Percentiles rank a stretch among this genome's conserved stretches.
Conservation (phyloP, 2,329 filamentous ascomycete genomes). For the Penicillium vulpinum region DNA sequence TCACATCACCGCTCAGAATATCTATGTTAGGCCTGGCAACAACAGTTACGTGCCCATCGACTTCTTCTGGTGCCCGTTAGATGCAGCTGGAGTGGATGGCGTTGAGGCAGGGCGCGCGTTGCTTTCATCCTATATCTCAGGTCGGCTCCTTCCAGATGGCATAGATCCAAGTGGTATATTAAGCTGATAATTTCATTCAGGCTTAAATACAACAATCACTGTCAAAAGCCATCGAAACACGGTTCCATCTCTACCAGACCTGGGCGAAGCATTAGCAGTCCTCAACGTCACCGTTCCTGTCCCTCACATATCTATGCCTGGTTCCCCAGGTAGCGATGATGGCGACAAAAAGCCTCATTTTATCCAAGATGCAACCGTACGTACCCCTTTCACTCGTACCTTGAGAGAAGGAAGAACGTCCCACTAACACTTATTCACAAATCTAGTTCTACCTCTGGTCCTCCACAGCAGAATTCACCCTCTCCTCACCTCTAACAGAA, state of each 20-base stretch:
- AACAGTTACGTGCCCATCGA: slow-evolving; percentile 70
- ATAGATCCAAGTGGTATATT: neutral
- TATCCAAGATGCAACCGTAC: slow-evolving; percentile 74
- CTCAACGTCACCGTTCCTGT: slow-evolving; percentile 71
- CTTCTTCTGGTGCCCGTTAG: slow-evolving; percentile 72
- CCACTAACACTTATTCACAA: slow-evolving; percentile 12
- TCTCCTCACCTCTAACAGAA: slow-evolving; percentile 73
- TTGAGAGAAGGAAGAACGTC: neutral
- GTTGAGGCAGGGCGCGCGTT: slow-evolving; percentile 67
- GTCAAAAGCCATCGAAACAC: slow-evolving; percentile 69
- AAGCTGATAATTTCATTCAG: slow-evolving; percentile 34
- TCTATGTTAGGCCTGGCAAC: slow-evolving; percentile 65
- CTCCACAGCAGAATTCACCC: slow-evolving; percentile 79
- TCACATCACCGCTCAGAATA: slow-evolving; percentile 66
- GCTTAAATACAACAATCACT: slow-evolving; percentile 78
- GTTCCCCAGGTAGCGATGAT: slow-evolving; percentile 44
- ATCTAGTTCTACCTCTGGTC: slow-evolving; percentile 71
- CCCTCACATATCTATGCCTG: slow-evolving; percentile 64
- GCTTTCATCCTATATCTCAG: slow-evolving; percentile 83
- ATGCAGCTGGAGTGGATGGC: slow-evolving; percentile 61
- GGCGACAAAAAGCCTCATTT: slow-evolving; percentile 61
- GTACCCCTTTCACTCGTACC: slow-evolving; percentile 21
- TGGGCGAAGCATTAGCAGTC: slow-evolving; percentile 71
- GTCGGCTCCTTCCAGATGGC: slow-evolving; percentile 34
- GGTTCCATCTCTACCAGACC: slow-evolving; percentile 69